Base-by-base conservation (phyloP, 73 alveolate genomes). In the Tetrahymena elliotti region DNA sequence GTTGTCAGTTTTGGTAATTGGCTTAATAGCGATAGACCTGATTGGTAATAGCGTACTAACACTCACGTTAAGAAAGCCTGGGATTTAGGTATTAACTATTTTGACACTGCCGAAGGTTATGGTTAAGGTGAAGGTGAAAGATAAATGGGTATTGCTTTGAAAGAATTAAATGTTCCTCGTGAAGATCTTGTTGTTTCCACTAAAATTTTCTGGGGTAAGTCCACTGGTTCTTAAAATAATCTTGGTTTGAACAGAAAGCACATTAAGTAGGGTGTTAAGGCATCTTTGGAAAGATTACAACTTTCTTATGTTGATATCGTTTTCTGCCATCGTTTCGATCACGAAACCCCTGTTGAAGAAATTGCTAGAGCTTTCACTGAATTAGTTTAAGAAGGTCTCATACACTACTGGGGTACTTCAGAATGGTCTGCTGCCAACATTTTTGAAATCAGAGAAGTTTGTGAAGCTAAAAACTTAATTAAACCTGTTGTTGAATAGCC, bases 321-420 rank as follows among this genome's bases (percentile, higher is more conserved):
- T 38, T 98, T 96, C 93, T 96, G 98, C 38, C 99, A 98, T 95
- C 96, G 99, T 95, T 98, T 97, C 33, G 99, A 98, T 94, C 95
- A 93, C 84, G 97, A 97, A 24, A 96, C 99, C 3, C 99, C 99
- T 2, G 83, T 99, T 88, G 99, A 98, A 96, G 99, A 99, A 96
- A 94, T 97, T 13, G 97, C 97, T 92, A 98, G 99, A 53, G 99
- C 99, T 4, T 97, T 98, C 98, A 96, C 98, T 95, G 97, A 98
- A 96, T 47, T 97, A 24, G 94, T 98, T 83, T 98, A 98, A 93
- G 96, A 97, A 92, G 99, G 99, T 39, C 93, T 97, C 83, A 99
- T 99, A 38, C 97, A 96, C 95, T 99, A 99, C 97, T 99, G 99
- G 99, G 99, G 99, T n/a, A 99, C 99, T 6, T 98, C 99, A 3